These are phyloP conservation scores for Auriscalpium orientale DNA, from an alignment of 768 basidiomycete genomes.

Conservation along the genomic window DNA sequence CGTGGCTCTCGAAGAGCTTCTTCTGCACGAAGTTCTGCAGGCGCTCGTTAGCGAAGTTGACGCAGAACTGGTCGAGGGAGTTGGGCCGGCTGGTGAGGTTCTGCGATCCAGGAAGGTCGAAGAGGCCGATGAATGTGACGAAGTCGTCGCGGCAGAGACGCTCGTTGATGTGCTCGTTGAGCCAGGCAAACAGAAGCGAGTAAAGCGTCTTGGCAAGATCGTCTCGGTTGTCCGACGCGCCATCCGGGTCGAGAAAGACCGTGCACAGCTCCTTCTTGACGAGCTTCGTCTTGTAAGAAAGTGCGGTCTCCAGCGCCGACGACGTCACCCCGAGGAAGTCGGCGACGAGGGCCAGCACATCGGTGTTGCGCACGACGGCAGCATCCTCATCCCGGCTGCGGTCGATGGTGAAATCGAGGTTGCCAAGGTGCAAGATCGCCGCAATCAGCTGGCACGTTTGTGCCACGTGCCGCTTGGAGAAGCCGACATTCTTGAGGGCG, in stretches of 20 bases:
- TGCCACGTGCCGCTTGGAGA: constrained; percentile 92
- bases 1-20: constrained; percentile 71
- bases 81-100: constrained; percentile 84
- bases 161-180: constrained; percentile 95
- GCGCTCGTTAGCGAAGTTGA: constrained; percentile 95
- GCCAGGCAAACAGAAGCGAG: constrained; percentile 90
- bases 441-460: constrained; percentile 94
- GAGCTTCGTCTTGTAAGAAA: constrained; percentile 89
- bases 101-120: constrained; percentile 91
- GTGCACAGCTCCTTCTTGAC: constrained; percentile 97
- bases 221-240: constrained; percentile 87
- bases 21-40: constrained; percentile 79
- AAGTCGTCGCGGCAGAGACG: constrained; percentile 93
- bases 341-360: constrained; percentile 74
- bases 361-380: constrained; percentile 82
- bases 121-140: constrained; percentile 82
- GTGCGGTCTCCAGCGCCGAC: constrained; percentile 61
- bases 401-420: constrained; percentile 87
- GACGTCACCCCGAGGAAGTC: constrained; percentile 86
- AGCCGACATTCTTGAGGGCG: constrained; percentile 86
- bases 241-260: constrained; percentile 91
- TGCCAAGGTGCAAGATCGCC: constrained; percentile 93
- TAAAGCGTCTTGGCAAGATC: constrained; percentile 92
- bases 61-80: constrained; percentile 91
- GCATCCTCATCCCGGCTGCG: constrained; percentile 82